Evolutionary conservation across 495 filamentous ascomycete genomes (phyloP), one percentile per base, ranked within the genome.

Genomic region (Daldinia bambusicola): DNA sequence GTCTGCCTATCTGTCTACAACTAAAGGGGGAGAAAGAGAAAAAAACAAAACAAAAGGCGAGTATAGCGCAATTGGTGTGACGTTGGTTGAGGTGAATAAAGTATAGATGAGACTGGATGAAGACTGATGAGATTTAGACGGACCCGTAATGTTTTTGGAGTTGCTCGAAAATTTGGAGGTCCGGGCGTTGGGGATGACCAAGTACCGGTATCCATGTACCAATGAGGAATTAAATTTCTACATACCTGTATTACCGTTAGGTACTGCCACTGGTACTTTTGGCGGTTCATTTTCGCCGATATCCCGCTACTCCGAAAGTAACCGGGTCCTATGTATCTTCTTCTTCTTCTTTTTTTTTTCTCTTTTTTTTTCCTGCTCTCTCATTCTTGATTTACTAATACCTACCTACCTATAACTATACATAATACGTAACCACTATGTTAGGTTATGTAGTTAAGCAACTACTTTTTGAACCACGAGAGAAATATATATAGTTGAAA

Each of bases 61-160:
- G n/a, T 56, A 37, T 56, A 56, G 63, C 41, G 67, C 67, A 71
- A 76, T 59, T 73, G 75, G 69, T 62, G 68, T 59, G 68, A 76
- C 12, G 51, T 26, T 41, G 34, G 45, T 70, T 63, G 50, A 56
- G 50, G 50, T 43, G 57, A 38, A 30, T 61, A 43, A 43, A 48
- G 32, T 37, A 36, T 14, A 50, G 61, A 65, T 65, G 57, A 59
- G 16, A 56, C 6, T 34, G 43, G 36, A 57, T 26, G 26, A 26
- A 26, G 26, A 26, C 26, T 26, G 26, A 26, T 3, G 22, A 65
- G 63, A 58, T 58, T 66, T 66, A 48, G 38, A 50, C 18, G 51
- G 31, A 36, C n/a, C 45, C 65, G 56, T 50, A 20, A 20, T 63
- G 50, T 63, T 61, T 65, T 70, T 65, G 43, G 66, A 63, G 58